Evolutionary conservation across 192 early-diverging fungal genomes (phyloP), one percentile per base, ranked within the genome.

Genomic region (Rhizophagus clarus): DNA sequence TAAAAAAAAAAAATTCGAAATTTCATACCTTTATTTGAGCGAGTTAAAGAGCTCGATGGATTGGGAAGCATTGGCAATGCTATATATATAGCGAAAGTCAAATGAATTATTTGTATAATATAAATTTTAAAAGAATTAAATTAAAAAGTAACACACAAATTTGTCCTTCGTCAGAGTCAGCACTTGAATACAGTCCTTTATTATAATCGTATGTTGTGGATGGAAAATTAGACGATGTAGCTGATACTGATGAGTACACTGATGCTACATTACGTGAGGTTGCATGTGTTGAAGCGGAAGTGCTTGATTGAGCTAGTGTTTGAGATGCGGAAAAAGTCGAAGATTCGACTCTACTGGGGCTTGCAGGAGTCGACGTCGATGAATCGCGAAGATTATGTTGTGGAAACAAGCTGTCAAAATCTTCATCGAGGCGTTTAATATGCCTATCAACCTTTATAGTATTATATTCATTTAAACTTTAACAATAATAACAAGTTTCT

Each of bases 341-440:
- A 31, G 72, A 31, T 6, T 49, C 72, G 5, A 62, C 17, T 76
- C n/a, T 72, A n/a, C 11, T 4, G 4, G 45, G 42, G 51, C 45
- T 72, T 15, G 40, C n/a, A 28, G 71, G 71, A 10, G 40, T 24
- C 29, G 71, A 49, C 10, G n/a, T 51, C 3, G 28, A 72, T 10
- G 42, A 72, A 49, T 72, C 74, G 15, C 74, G 74, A 62, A 76
- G 61, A 76, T 76, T 76, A 15, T 76, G 74, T 20, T 76, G 74
- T 11, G 74, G 74, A 61, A 62, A 76, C 34, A 76, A 26, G n/a
- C 60, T 63, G 40, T 76, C 74, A 76, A 62, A 62, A 63, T 76
- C 74, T 76, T 76, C 74, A 62, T 76, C 74, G 17, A 76, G 31
- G 0, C 60, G 51, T 63, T 76, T 76, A 40, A 76, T 63, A 62